Base-by-base conservation (phyloP, 495 filamentous ascomycete species). In the Polyplosphaeria fusca region DNA sequence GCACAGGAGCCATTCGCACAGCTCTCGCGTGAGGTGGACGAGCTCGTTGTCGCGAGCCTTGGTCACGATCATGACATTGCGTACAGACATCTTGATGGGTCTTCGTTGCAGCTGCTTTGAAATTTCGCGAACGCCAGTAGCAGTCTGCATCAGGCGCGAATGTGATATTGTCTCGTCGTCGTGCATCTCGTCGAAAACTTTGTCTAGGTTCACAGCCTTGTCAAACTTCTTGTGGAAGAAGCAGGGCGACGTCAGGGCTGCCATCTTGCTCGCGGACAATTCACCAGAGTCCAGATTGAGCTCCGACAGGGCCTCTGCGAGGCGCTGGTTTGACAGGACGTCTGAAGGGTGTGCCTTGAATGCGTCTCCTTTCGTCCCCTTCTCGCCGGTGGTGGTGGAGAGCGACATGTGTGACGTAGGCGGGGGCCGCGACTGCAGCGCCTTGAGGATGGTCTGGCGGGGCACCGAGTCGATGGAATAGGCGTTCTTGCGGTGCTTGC, bases 191-290 rank as follows among this genome's bases (percentile, higher is more conserved):
- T 97, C 93, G 1, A 98, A 78, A 2, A 98, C 91, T 68, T 86
- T 94, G 51, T 94, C 88, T 39, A 96, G 86, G 70, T 98, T 91
- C 58, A 98, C 88, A 5, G 91, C 91, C 68, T 95, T 89, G 54
- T 96, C 93, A 67, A 98, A 97, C 37, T 90, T 81, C 71, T 91
- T 86, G 71, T 98, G 93, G 78, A 96, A 97, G 73, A 92, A 97
- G 72, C 94, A 97, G 0, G 93, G 93, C 32, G 89, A 94, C 66
- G 92, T 86, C 22, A 96, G 73, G 3, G 80, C 76, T 16, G 81
- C 76, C 19, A 81, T 67, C 57, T 88, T 80, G 27, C 77, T 76
- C 25, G 85, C 63, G 14, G 54, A 59, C 19, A 61, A 24, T 18
- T 49, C 38, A 16, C 47, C 59, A 23, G 40, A 30, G 19, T 47